Base-by-base conservation (phyloP, 2,329 filamentous ascomycete species). In the Mycosphaerelloides madeirae region DNA sequence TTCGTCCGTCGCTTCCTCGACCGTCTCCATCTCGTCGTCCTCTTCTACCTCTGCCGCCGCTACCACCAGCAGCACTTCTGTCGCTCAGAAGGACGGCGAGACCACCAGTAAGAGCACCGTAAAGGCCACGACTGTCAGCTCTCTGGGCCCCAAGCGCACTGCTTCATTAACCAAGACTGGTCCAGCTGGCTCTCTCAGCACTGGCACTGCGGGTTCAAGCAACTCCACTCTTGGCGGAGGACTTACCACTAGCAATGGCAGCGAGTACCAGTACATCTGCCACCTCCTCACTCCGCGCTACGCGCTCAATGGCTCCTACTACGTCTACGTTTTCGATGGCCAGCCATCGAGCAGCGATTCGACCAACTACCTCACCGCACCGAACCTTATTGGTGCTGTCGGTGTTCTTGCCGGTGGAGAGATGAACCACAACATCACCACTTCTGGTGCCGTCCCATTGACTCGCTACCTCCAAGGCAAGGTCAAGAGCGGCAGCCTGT, bases 311-410 rank as follows among this genome's bases (percentile, higher is more conserved):
- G 76, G 75, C 1, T 78, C 81, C 0, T 87, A 83, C 58, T 71
- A 69, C 47, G 69, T 90, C 28, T 78, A 82, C 58, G 71, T 89
- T 45, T 90, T 88, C 65, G 61, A 87, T 3, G 84, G 81, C 0
- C 59, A 71, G 1, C 69, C 55, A 32, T 44, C 44, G 11, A 34
- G 74, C 1, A 54, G 59, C 5, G 68, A 80, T 37, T 54, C 68
- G 1, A 51, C 52, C 6, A 55, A 62, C 0, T 85, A 82, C 81
- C 58, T 69, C 2, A 60, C 61, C 37, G 73, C 77, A 1, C 55
- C 65, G 2, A 80, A 76, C 51, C 71, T 82, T 14, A 71, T 84
- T 9, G 84, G 84, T 5, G 75, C 75, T 0, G 74, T 82, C 49
- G 76, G 75, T 29, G 59, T 74, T 5, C 65, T 74, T 42, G 60